A percentile compares a stretch with the other conserved stretches of the same genome.
phyloP scores from a whole-genome alignment of 768 basidiomycete genomes.

The Pleurotus tuber-regium region DNA sequence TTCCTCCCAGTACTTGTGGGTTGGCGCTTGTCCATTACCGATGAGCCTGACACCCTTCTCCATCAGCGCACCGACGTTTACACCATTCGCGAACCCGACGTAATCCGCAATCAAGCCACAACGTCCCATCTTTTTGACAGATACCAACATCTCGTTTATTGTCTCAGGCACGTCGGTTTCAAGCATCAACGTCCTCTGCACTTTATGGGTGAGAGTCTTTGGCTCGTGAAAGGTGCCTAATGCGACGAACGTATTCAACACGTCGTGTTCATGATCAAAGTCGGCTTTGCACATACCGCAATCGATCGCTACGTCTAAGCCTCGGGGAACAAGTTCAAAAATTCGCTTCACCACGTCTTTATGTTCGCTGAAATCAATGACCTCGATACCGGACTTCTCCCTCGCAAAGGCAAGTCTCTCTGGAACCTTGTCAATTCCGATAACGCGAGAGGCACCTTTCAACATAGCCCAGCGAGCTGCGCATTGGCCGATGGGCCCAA shows the following conservation, averaged over 20 bases:
- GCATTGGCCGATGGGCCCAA: conserved; percentile 67
- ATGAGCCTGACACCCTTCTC: conserved; percentile 73
- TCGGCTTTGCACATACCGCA: conserved; percentile 28
- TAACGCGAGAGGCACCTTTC: conserved; percentile 69
- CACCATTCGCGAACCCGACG: conserved; percentile 61
- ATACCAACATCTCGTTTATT: conserved; percentile 44
- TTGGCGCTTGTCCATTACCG: conserved; percentile 75
- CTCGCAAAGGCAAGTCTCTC: conserved; percentile 42
- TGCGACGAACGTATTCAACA: neutral
- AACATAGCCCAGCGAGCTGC: conserved; percentile 58
- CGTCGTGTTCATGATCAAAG: neutral
- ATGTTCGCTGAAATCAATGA: conserved; percentile 54
- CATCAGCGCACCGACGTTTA: conserved; percentile 75
- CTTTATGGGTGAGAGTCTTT: conserved; percentile 61
- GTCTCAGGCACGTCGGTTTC: conserved; percentile 76
- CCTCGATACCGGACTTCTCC: conserved; percentile 49
- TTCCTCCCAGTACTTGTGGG: conserved; percentile 73
- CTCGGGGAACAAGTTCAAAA: conserved; percentile 58
- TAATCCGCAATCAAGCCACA: conserved; percentile 71
- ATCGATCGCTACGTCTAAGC: conserved; percentile 63
- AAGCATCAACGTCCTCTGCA: conserved; percentile 67
- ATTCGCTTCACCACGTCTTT: conserved; percentile 50
- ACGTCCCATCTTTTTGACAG: conserved; percentile 53
- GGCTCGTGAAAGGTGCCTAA: conserved; percentile 68
- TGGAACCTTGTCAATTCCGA: conserved; percentile 64